Conservation (phyloP, 176 grass and related monocot genomes). For the Bolboschoenus planiculmis region DNA sequence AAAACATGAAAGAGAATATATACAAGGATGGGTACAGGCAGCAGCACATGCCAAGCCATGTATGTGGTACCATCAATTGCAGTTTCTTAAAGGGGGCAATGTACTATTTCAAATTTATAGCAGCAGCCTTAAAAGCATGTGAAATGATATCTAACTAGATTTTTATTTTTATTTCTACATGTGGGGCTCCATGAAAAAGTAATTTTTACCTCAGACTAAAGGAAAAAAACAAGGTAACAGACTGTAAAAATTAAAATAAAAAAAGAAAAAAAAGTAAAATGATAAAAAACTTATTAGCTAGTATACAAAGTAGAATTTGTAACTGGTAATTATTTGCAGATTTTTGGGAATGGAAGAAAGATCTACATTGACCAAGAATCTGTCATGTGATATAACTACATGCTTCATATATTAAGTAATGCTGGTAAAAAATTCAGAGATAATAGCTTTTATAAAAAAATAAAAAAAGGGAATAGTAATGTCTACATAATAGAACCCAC, state of each 20-base stretch:
- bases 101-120: constrained; percentile 15
- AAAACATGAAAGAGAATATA: constrained; percentile 15
- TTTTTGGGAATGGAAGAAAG: neutral
- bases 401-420: neutral
- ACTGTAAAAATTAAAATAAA: constrained; percentile 8
- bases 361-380: constrained; percentile 3
- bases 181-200: constrained; percentile 6
- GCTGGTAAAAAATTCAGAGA: neutral
- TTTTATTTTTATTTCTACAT: neutral
- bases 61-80: constrained; percentile 15
- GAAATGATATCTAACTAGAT: constrained; percentile 16
- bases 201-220: neutral
- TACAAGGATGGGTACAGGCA: constrained; percentile 15
- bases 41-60: constrained; percentile 27
- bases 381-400: neutral
- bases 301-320: neutral
- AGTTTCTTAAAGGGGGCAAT: neutral
- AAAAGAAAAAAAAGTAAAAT: neutral
- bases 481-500: neutral
- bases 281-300: neutral
- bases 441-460: neutral
- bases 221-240: constrained; percentile 16
- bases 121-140: constrained; percentile 11
- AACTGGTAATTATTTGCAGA: neutral
- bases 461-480: neutral